A percentile compares a stretch with the other conserved stretches of the same genome.
Evolutionary conservation across 164 flowering plant species (phyloP).

Genomic region (Akebia trifoliata): DNA sequence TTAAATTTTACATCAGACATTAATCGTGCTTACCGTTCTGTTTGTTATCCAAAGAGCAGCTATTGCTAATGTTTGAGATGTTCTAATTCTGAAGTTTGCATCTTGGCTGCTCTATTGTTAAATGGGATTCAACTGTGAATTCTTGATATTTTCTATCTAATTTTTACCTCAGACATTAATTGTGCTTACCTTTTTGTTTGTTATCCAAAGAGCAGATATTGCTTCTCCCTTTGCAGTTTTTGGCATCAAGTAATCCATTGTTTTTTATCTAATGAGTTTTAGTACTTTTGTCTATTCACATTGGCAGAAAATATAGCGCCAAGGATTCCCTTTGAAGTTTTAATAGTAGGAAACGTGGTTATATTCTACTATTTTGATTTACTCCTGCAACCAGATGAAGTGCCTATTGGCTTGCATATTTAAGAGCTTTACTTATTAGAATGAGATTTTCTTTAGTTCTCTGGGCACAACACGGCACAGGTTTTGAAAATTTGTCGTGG

Average conservation of each 20-base stretch:
- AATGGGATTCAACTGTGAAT: background rate
- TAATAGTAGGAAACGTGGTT: background rate
- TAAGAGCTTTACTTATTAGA: background rate
- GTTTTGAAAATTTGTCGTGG: no score
- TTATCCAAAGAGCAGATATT: background rate
- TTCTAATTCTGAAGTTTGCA: background rate
- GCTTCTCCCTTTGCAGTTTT: constrained; percentile 5
- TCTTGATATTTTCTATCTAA: background rate
- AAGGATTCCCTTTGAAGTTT: background rate
- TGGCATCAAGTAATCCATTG: background rate
- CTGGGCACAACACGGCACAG: no score
- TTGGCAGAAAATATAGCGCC: background rate
- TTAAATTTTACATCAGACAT: background rate
- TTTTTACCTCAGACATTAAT: background rate
- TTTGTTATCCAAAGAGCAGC: background rate
- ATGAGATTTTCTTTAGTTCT: background rate
- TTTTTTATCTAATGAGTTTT: background rate
- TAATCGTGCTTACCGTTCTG: background rate
- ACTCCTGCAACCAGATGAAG: constrained; percentile 1
- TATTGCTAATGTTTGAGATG: constrained; percentile 3
- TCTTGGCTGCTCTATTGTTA: background rate
- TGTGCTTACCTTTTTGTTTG: background rate
- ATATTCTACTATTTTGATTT: background rate
- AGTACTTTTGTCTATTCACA: background rate
- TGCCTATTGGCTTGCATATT: background rate